Conservation (phyloP, 768 basidiomycete species). For the Fistulinella prunicolor region DNA sequence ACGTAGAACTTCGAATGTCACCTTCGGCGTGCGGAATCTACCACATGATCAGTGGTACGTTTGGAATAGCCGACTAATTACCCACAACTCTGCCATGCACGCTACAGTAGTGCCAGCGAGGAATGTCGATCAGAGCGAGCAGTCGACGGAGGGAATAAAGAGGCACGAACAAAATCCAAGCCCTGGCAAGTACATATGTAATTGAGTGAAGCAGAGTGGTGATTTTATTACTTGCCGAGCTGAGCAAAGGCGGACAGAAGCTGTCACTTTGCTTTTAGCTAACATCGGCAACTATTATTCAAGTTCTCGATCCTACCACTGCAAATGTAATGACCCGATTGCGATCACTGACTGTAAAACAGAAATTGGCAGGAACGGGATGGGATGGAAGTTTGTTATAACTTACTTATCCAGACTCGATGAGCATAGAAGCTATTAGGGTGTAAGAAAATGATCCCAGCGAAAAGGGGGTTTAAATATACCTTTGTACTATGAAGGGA, state of each 20-base stretch:
- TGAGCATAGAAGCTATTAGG: conserved; percentile 22
- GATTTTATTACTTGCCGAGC: conserved; percentile 6
- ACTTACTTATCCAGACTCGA: conserved; percentile 29
- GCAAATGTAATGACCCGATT: conserved; percentile 12
- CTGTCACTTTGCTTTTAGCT: conserved; percentile 7
- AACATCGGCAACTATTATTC: neutral
- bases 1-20: conserved; percentile 1
- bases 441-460: neutral
- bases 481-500: conserved; percentile 24
- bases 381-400: neutral
- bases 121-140: no score
- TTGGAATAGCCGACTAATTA: neutral
- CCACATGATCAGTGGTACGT: neutral
- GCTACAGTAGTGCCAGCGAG: neutral
- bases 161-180: conserved; percentile 16
- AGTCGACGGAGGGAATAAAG: neutral
- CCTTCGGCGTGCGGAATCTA: conserved; percentile 8
- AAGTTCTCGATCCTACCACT: conserved; percentile 11
- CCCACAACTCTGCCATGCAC: conserved; percentile 3
- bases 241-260: conserved; percentile 6
- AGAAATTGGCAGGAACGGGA: neutral
- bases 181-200: conserved; percentile 2
- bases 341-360: conserved; percentile 15
- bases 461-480: neutral
- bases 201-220: neutral